Evolutionary conservation across 345 rosid genomes (phyloP), one percentile per base, ranked within the genome.

Genomic region (Noccaea caerulescens): DNA sequence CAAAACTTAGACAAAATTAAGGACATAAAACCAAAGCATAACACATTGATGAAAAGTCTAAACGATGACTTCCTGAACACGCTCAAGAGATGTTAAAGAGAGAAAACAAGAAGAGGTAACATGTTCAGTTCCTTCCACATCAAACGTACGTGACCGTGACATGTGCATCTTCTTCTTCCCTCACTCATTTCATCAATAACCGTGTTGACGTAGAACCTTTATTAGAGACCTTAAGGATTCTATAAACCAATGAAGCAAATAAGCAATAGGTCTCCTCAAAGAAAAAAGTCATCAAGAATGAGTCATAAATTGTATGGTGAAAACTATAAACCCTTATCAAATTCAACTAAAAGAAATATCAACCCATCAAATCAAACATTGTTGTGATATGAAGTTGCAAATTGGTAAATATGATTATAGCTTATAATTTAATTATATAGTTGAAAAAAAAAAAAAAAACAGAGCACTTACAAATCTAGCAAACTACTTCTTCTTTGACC

Each of bases 391-490:
- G 18, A 16, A 16, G 18, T 16, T 16, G 18, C 18, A 16, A 16
- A 16, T 16, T 16, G 18, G 18, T 16, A 16, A 16, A 16, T 16
- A 16, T 16, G 30, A 27, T 27, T 27, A 27, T 27, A 27, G 4
- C 30, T 2, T 27, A 1, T 27, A 27, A 33, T 55, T 54, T 18
- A 53, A 7, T 13, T 13, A 32, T 37, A 37, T 33, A 4, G 23
- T 55, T 55, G 23, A 55, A 34, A 55, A 3, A 8, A 55, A n/a
- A n/a, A 13, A 55, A 13, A 58, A 44, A 13, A 54, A 62, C 75
- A 64, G 37, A 72, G 27, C 61, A 71, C 79, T 79, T 82, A 77
- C 77, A 77, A 71, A 71, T 81, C 82, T 83, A 78, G 8, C 33
- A 74, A 60, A 66, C 56, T 58, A 59, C 25, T 10, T 51, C 76